Evolutionary conservation across 2,329 filamentous ascomycete species (phyloP).

Genomic region (Leptographium galeiforme): DNA sequence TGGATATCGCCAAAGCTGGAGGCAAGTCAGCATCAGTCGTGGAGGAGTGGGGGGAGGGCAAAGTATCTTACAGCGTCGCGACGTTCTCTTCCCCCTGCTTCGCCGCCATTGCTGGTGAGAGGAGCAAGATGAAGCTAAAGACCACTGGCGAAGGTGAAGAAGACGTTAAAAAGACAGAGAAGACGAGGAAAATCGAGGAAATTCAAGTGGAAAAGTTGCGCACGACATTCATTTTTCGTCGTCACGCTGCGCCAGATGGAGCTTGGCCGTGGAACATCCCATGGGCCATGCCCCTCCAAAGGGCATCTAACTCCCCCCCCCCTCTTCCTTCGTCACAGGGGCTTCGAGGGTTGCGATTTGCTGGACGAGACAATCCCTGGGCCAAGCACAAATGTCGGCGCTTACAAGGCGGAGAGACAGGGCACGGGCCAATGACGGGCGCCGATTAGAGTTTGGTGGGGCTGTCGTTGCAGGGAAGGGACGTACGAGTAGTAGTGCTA

Average conservation of each 20-base stretch:
- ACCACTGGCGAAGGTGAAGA: not conserved
- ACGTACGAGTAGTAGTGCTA: too few species aligned
- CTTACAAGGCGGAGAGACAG: not conserved
- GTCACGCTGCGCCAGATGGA: too few species aligned
- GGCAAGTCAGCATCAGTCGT: not conserved
- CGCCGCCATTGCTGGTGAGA: constrained; percentile 24
- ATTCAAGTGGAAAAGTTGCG: too few species aligned
- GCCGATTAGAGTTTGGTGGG: not conserved
- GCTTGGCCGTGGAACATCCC: too few species aligned
- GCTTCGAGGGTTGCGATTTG: not conserved
- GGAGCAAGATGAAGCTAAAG: too few species aligned
- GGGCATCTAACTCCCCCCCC: not conserved
- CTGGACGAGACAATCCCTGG: not conserved
- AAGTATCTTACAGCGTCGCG: constrained; percentile 32
- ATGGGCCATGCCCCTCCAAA: not conserved
- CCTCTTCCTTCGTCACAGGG: not conserved
- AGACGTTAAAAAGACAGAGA: not conserved
- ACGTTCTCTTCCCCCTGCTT: constrained; percentile 33
- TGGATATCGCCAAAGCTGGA: constrained; percentile 63
- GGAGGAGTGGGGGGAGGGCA: not conserved
- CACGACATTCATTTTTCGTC: too few species aligned
- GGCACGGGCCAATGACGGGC: constrained; percentile 4
- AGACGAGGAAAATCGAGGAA: too few species aligned
- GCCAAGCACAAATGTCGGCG: not conserved
- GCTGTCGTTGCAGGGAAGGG: not conserved